A percentile compares a stretch with the other conserved stretches of the same genome.
These are phyloP conservation scores for Poteriospumella lacustris DNA, from an alignment of 108 stramenopile species.

Conservation along the genomic window DNA sequence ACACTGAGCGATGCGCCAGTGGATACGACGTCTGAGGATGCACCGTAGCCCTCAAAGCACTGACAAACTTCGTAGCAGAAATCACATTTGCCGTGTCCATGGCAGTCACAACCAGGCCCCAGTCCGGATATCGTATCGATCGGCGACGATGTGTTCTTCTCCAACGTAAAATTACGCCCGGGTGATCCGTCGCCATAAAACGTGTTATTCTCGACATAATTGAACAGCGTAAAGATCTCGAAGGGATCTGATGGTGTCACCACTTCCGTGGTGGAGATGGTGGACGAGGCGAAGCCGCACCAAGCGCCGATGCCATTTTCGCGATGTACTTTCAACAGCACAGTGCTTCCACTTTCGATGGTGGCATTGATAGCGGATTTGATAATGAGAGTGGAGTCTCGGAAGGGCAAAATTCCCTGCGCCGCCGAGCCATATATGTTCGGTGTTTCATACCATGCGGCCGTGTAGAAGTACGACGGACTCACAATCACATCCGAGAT, in stretches of 20 bases:
- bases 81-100: conserved; percentile 36
- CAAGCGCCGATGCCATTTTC: conserved; percentile 13
- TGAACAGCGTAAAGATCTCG: neutral
- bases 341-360: neutral
- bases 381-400: neutral
- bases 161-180: too few relatives aligned
- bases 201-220: neutral
- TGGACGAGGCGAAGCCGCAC: neutral
- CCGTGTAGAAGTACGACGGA: neutral
- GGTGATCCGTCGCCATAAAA: neutral
- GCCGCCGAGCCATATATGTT: neutral
- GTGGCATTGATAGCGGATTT: neutral
- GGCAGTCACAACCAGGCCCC: neutral
- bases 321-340: too few relatives aligned
- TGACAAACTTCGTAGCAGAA: conserved; percentile 35
- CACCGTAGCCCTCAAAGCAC: conserved; percentile 39
- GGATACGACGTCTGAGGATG: conserved; percentile 2
- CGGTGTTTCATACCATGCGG: neutral
- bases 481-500: neutral
- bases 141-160: neutral
- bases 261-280: neutral
- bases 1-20: neutral
- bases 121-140: neutral
- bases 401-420: neutral
- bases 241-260: neutral